Conservation (phyloP, 352 stramenopile species). For the Elongisporangium prolatum region DNA sequence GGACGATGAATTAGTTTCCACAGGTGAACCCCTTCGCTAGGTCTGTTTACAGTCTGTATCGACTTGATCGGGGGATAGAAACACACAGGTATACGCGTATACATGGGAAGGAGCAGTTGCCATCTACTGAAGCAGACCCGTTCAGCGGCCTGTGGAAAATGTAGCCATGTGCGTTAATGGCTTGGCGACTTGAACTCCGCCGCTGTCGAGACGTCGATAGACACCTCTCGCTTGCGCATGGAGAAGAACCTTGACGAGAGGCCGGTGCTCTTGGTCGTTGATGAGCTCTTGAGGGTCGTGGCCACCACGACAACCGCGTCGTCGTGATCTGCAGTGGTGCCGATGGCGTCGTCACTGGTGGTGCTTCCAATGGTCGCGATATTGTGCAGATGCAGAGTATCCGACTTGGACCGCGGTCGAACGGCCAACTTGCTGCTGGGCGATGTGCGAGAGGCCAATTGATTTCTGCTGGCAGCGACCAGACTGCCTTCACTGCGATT, state of each 20-base stretch:
- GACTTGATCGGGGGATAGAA: neutral
- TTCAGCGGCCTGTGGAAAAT: neutral
- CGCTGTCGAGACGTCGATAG: neutral
- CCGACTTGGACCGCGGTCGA: constrained; percentile 1
- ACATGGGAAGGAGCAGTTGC: neutral
- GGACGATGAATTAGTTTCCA: neutral
- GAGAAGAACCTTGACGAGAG: constrained; percentile 11
- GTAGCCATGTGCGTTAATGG: neutral
- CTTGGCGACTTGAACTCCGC: neutral
- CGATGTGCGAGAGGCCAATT: neutral
- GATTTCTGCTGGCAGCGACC: neutral
- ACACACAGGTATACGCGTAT: neutral
- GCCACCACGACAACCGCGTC: neutral
- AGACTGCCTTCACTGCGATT: neutral
- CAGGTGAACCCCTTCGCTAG: neutral
- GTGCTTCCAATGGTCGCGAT: constrained; percentile 1
- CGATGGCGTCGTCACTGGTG: neutral
- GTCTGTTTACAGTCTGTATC: neutral
- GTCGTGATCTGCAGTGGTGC: neutral
- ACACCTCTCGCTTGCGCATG: neutral
- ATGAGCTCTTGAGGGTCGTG: neutral
- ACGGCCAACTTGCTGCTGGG: neutral
- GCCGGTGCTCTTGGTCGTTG: neutral
- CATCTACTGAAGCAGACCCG: neutral
- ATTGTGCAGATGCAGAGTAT: neutral